Evolutionary conservation across 441 rosid species (phyloP).

Genomic region (Erodium moschatum): DNA sequence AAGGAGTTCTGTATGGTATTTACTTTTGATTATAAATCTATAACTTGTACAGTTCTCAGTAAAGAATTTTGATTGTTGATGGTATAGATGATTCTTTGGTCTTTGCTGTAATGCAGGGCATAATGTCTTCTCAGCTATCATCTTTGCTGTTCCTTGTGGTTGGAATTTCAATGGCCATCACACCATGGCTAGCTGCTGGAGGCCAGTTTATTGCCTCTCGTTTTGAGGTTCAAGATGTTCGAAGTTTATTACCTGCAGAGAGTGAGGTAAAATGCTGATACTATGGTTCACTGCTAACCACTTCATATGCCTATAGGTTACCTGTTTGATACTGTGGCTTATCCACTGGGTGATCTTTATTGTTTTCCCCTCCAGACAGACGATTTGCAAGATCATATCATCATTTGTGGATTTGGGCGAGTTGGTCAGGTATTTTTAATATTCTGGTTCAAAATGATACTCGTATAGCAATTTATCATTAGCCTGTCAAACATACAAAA

Average conservation of each 20-base stretch:
- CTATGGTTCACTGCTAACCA: constrained; percentile 7
- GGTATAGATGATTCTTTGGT: constrained; percentile 11
- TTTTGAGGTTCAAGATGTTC: constrained; percentile 88
- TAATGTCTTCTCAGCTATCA: constrained; percentile 86
- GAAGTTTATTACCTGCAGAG: constrained; percentile 89
- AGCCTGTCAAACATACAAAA: neutral
- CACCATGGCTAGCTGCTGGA: constrained; percentile 99
- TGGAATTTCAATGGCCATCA: constrained; percentile 96
- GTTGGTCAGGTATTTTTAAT: constrained; percentile 71
- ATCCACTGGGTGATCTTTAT: neutral
- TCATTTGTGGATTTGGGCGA: constrained; percentile 95
- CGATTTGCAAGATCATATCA: constrained; percentile 93
- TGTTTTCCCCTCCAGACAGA: constrained; percentile 54
- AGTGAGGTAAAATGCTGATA: constrained; percentile 58
- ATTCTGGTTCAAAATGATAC: neutral
- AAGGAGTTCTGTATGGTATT: neutral
- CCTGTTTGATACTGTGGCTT: neutral
- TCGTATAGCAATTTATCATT: neutral
- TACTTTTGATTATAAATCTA: neutral
- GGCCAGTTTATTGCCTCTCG: constrained; percentile 95
- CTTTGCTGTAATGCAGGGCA: constrained; percentile 53
- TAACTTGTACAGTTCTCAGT: constrained; percentile 8
- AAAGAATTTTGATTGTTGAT: constrained; percentile 7
- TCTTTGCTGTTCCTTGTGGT: constrained; percentile 93
- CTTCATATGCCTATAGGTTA: neutral